These are phyloP conservation scores for Marsdenia floribunda DNA, from an alignment of 257 asterid species.

Conservation along the genomic window DNA sequence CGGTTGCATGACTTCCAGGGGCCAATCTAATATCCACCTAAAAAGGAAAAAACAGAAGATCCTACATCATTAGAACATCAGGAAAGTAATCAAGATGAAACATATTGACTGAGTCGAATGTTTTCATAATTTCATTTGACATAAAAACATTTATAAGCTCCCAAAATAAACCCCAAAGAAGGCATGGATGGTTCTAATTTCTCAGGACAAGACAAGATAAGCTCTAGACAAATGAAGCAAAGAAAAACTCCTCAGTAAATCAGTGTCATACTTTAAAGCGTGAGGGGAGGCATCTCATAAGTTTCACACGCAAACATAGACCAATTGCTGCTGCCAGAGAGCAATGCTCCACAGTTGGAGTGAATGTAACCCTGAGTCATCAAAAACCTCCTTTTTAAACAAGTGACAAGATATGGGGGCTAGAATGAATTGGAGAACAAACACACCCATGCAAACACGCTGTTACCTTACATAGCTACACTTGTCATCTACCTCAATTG, in stretches of 20 bases:
- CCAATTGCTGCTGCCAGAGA: slow-evolving; percentile 92
- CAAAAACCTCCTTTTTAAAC: background rate
- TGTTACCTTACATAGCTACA: slow-evolving; percentile 69
- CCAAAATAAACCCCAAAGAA: background rate
- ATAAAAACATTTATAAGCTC: background rate
- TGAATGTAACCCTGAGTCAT: slow-evolving; percentile 71
- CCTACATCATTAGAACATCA: slow-evolving; percentile 9
- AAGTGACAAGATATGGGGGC: slow-evolving; percentile 17
- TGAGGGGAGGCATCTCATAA: slow-evolving; percentile 79
- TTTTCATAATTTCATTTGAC: too few species aligned
- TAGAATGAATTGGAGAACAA: slow-evolving; percentile 6
- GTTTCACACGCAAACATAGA: slow-evolving; percentile 90
- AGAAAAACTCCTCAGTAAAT: background rate
- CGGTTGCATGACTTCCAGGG: slow-evolving; percentile 89
- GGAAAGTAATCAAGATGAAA: background rate
- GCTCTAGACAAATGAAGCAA: background rate
- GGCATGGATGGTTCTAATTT: background rate
- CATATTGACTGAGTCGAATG: background rate
- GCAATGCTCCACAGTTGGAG: slow-evolving; percentile 97
- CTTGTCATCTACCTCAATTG: slow-evolving; percentile 74
- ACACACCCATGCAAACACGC: background rate
- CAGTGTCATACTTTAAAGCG: slow-evolving; percentile 60
- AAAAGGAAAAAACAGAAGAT: slow-evolving; percentile 14
- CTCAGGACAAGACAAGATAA: background rate
- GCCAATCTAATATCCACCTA: slow-evolving; percentile 95